Evolutionary conservation across 306 rosid genomes (phyloP).

Genomic region (Cucurbita moschata): DNA sequence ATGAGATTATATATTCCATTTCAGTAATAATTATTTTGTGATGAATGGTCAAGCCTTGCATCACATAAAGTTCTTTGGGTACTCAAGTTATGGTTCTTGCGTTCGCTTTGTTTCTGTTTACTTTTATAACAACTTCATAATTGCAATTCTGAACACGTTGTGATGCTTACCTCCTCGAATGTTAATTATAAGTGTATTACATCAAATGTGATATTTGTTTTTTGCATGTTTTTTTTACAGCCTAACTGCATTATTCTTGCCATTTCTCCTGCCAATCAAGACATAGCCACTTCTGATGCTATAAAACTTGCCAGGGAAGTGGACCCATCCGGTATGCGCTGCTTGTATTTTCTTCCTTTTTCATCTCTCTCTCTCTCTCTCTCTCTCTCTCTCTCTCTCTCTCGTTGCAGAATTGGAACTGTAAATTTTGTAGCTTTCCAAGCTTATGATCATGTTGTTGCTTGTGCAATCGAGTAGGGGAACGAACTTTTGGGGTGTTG

Average conservation of each 20-base stretch:
- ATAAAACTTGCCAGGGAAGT: constrained; percentile 80
- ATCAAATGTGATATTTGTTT: neutral
- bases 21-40: neutral
- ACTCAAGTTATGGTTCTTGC: neutral
- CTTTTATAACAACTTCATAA: neutral
- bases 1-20: neutral
- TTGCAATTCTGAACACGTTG: neutral
- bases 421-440: neutral
- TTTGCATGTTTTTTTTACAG: constrained; percentile 25
- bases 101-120: neutral
- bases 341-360: neutral
- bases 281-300: constrained; percentile 91
- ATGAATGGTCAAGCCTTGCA: neutral
- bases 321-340: constrained; percentile 54
- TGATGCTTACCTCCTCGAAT: neutral
- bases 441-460: neutral
- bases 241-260: constrained; percentile 80
- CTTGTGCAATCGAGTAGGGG: constrained; percentile 34
- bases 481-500: constrained; percentile 84
- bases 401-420: neutral
- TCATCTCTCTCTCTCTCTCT: neutral
- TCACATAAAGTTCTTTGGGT: neutral
- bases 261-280: constrained; percentile 90
- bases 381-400: neutral
- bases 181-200: neutral